Conservation (phyloP, 306 rosid species). For the Glycyrrhiza uralensis region DNA sequence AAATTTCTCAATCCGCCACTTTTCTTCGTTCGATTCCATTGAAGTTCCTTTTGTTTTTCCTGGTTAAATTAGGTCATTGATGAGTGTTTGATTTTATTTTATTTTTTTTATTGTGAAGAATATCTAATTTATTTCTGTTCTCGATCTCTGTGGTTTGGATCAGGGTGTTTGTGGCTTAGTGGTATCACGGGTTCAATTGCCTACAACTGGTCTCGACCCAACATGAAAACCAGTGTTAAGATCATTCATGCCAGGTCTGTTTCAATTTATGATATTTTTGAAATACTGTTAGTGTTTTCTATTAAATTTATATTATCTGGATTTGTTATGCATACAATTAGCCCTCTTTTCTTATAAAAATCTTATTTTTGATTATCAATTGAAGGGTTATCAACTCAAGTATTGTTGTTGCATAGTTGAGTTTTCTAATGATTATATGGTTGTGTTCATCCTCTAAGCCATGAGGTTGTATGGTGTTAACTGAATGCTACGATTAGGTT, state of each 20-base stretch:
- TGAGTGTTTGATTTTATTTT: background rate
- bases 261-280: background rate
- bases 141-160: background rate
- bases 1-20: conserved; percentile 2
- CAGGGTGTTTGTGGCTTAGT: conserved; percentile 85
- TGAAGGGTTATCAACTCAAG: no score
- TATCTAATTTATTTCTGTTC: background rate
- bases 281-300: background rate
- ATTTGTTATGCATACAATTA: background rate
- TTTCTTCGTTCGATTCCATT: background rate
- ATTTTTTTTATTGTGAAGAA: background rate
- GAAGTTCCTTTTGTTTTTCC: background rate
- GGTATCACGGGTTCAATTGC: conserved; percentile 89
- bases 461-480: background rate
- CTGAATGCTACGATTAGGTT: background rate
- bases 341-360: background rate
- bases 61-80: background rate
- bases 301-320: background rate
- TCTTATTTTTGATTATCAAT: no score
- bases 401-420: background rate
- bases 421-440: background rate
- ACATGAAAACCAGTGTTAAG: conserved; percentile 90
- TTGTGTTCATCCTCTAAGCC: background rate
- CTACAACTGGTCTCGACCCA: conserved; percentile 93
- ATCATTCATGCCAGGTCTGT: conserved; percentile 87